A percentile compares a stretch with the other conserved stretches of the same genome.
These are phyloP conservation scores for Tricholoma bakamatsutake DNA, from an alignment of 768 basidiomycete species.

Conservation along the genomic window DNA sequence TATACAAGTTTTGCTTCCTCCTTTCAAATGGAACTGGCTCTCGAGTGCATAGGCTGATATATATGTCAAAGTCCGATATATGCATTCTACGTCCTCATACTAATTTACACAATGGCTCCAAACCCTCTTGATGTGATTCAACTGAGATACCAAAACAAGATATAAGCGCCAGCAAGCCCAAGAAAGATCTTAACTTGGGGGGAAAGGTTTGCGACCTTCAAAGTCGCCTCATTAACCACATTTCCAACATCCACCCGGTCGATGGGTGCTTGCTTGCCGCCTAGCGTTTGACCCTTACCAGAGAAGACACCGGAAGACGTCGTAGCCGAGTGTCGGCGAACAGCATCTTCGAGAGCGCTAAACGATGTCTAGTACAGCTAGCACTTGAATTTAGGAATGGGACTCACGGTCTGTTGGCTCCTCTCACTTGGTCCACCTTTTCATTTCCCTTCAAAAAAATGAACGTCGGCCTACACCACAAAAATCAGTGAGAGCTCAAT, in stretches of 20 bases:
- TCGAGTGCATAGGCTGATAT: background rate
- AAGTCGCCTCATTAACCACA: slow-evolving; percentile 27
- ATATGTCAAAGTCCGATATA: background rate
- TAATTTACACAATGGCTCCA: background rate
- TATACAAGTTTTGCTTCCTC: background rate
- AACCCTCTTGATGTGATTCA: slow-evolving; percentile 6
- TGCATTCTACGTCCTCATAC: background rate
- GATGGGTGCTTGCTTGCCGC: slow-evolving; percentile 37
- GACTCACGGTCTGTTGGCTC: slow-evolving; percentile 61
- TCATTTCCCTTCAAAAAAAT: slow-evolving; percentile 63
- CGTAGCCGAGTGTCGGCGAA: slow-evolving; percentile 45
- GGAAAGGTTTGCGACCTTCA: slow-evolving; percentile 44
- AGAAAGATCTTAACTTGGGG: slow-evolving; percentile 65
- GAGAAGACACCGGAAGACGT: slow-evolving; percentile 47
- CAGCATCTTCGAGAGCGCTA: slow-evolving; percentile 56
- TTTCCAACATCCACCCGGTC: slow-evolving; percentile 29
- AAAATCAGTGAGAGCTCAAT: background rate
- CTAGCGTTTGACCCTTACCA: slow-evolving; percentile 72
- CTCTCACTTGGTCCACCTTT: slow-evolving; percentile 67
- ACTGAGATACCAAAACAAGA: slow-evolving; percentile 49
- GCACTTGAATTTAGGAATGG: background rate
- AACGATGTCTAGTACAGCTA: too few species aligned
- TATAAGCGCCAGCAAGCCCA: slow-evolving; percentile 57
- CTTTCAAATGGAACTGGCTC: background rate
- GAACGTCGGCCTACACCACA: slow-evolving; percentile 67